Conservation (phyloP, 257 asterid genomes). For the Handroanthus guayacan region DNA sequence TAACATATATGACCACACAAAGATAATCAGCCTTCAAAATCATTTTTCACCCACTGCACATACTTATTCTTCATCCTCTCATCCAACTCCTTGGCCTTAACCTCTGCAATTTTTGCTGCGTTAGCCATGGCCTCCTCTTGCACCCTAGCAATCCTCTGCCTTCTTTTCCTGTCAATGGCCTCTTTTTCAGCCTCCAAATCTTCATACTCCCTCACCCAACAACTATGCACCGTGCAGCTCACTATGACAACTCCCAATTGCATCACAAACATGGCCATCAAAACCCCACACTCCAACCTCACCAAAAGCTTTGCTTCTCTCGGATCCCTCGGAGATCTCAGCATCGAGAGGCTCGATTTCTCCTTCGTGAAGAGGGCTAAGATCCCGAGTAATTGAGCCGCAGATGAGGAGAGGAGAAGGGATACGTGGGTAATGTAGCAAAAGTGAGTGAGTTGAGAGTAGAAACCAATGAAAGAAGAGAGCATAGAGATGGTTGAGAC, state of each 20-base stretch:
- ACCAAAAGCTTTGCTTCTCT: conserved; percentile 70
- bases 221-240: conserved; percentile 63
- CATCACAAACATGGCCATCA: conserved; percentile 80
- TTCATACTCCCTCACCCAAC: conserved; percentile 63
- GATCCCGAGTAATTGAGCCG: conserved; percentile 61
- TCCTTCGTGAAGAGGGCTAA: conserved; percentile 68
- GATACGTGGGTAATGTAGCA: conserved; percentile 70
- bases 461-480: conserved; percentile 71
- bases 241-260: conserved; percentile 60
- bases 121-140: conserved; percentile 59
- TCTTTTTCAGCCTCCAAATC: conserved; percentile 63
- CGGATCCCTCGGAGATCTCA: conserved; percentile 64
- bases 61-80: conserved; percentile 70
- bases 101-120: conserved; percentile 47
- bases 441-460: conserved; percentile 62
- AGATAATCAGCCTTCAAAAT: conserved; percentile 36
- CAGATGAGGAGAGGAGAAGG: conserved; percentile 66
- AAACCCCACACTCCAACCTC: conserved; percentile 79
- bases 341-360: conserved; percentile 55
- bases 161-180: conserved; percentile 55
- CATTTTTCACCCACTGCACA: conserved; percentile 55
- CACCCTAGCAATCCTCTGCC: conserved; percentile 53
- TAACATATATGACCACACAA: too few relatives aligned
- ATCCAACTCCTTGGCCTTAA: conserved; percentile 56
- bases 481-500: conserved; percentile 63